Percentiles rank a stretch among this genome's conserved stretches.
Evolutionary conservation across 768 basidiomycete genomes (phyloP).

Genomic region (Tremella yokohamensis): DNA sequence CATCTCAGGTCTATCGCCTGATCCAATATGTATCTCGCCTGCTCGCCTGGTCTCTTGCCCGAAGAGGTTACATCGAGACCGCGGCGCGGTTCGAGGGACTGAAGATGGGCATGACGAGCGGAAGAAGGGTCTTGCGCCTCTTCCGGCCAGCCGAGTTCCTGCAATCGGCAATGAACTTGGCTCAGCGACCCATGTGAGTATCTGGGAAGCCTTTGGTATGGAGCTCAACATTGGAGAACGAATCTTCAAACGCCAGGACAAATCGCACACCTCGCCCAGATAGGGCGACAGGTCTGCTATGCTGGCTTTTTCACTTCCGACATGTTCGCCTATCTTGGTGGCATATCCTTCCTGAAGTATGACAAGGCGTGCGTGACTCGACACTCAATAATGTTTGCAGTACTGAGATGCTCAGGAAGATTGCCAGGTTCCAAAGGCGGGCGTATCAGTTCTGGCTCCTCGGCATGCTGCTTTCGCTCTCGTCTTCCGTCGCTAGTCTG

Average conservation of each 20-base stretch:
- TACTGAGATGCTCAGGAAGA: slow-evolving; percentile 55
- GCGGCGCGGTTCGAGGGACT: slow-evolving; percentile 77
- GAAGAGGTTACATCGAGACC: slow-evolving; percentile 65
- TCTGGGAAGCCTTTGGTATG: neutral
- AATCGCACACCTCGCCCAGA: slow-evolving; percentile 70
- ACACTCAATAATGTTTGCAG: slow-evolving; percentile 57
- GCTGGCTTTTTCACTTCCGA: slow-evolving; percentile 83
- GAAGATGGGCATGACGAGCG: slow-evolving; percentile 77
- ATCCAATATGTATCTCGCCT: slow-evolving; percentile 88
- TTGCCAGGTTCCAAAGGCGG: slow-evolving; percentile 61
- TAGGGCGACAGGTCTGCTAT: slow-evolving; percentile 80
- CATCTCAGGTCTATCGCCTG: slow-evolving; percentile 71
- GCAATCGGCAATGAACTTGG: slow-evolving; percentile 77
- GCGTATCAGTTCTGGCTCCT: slow-evolving; percentile 84
- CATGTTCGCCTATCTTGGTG: slow-evolving; percentile 74
- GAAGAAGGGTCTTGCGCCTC: slow-evolving; percentile 86
- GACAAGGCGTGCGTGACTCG: slow-evolving; percentile 55
- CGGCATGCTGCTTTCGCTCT: slow-evolving; percentile 76
- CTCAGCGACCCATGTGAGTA: slow-evolving; percentile 49
- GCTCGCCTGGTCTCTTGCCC: slow-evolving; percentile 74
- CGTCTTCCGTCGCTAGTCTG: slow-evolving; percentile 50
- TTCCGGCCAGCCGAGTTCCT: slow-evolving; percentile 92
- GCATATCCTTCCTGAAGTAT: slow-evolving; percentile 40
- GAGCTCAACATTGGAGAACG: slow-evolving; percentile 13
- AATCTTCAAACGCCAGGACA: slow-evolving; percentile 28